Evolutionary conservation across 768 basidiomycete genomes (phyloP), one percentile per base, ranked within the genome.

Genomic region (Auriscalpium orientale): DNA sequence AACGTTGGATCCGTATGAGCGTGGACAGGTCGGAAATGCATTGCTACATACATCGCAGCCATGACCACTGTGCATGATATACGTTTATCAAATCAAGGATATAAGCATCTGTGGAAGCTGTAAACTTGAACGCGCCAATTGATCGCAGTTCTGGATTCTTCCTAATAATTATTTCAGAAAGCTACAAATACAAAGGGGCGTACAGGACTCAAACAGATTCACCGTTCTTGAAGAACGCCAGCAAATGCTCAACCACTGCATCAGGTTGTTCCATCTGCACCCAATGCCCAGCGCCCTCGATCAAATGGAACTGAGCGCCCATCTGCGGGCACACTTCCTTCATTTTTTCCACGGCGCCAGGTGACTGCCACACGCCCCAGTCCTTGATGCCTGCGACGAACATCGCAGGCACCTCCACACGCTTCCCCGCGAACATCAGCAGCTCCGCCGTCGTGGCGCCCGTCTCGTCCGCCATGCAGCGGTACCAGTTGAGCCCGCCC

Each of bases 261-360:
- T 72, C 72, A 12, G 78, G 75, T 33, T 71, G 58, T 63, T 84
- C 83, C 63, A 84, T 81, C 64, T 81, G 82, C 16, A 79, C 80
- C 83, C 83, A 84, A 66, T 84, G 84, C 0, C 83, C 84, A 0
- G 81, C 82, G 4, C 76, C 77, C 2, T 76, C 68, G 9, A 84
- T 67, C 45, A 85, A 57, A n/a, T 81, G 73, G 35, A 82, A 72
- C 36, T 78, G 74, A 36, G 78, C 73, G 37, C 70, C 60, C 74
- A 80, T 79, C 20, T 60, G 61, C 46, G 37, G 49, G 40, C 60
- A 64, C 8, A 61, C 61, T 22, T 55, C 59, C 8, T 55, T 53
- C 62, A 65, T 60, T 83, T 83, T 79, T 64, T 67, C 68, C 35
- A 69, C 56, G 1, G 72, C 76, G 0, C 79, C 79, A 3, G 81